A percentile compares a stretch with the other conserved stretches of the same genome.
Conservation (phyloP, 129 eudicot genomes). For the Silybum marianum region DNA sequence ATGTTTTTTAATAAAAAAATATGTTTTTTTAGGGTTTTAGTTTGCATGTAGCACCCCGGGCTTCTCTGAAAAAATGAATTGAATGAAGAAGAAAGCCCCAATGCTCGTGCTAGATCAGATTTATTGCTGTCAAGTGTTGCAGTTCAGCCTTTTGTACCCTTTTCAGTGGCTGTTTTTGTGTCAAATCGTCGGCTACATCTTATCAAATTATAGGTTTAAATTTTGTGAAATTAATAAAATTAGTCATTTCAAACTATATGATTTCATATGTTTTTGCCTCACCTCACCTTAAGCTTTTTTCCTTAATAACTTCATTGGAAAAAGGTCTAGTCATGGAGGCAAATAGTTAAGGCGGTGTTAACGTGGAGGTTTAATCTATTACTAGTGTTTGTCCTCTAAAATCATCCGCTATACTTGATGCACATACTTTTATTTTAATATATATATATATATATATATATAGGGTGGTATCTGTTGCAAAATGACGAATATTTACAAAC, state of each 20-base stretch:
- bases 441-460: too few relatives aligned
- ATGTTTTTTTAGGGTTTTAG: too few relatives aligned
- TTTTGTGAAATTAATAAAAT: too few relatives aligned
- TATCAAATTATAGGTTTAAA: background rate
- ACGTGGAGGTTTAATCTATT: too few relatives aligned
- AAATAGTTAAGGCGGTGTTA: too few relatives aligned
- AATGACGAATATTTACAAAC: too few relatives aligned
- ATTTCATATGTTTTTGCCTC: slow-evolving; percentile 3
- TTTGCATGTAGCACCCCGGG: slow-evolving; percentile 79
- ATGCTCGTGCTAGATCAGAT: slow-evolving; percentile 69
- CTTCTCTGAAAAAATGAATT: slow-evolving; percentile 47
- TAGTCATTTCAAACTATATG: too few relatives aligned
- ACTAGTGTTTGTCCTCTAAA: slow-evolving; percentile 40
- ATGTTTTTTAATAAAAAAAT: too few relatives aligned
- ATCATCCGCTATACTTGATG: slow-evolving; percentile 36
- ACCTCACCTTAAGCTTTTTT: too few relatives aligned
- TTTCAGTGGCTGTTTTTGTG: slow-evolving; percentile 58
- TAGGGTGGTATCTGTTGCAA: too few relatives aligned
- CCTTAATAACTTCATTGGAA: too few relatives aligned
- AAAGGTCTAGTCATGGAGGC: too few relatives aligned
- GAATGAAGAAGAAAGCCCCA: slow-evolving; percentile 82
- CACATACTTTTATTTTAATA: background rate
- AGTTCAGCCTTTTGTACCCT: slow-evolving; percentile 56
- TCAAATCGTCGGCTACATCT: slow-evolving; percentile 60
- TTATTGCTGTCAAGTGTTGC: slow-evolving; percentile 71